These are phyloP conservation scores for Mariannaea sp. DNA, from an alignment of 2,329 filamentous ascomycete species.

Conservation along the genomic window DNA sequence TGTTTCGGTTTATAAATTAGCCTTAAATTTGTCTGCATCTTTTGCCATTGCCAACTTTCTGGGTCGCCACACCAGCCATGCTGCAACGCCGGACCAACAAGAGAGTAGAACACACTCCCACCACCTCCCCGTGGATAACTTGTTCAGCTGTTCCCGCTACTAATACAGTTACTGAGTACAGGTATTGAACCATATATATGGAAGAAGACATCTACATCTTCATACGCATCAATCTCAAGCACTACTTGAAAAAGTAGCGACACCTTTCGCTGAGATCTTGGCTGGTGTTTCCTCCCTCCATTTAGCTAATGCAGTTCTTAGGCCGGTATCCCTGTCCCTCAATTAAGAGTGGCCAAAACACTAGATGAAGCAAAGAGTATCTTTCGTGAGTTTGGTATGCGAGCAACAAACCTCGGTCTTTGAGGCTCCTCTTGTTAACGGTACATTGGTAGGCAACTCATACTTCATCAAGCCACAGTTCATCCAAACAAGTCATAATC, in stretches of 20 bases:
- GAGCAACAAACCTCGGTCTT: neutral
- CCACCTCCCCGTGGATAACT: too few relatives aligned
- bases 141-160: neutral
- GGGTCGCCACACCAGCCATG: neutral
- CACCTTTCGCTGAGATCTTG: neutral
- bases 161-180: neutral
- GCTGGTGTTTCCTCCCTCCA: neutral
- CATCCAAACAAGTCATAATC: conserved; percentile 21
- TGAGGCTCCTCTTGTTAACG: conserved; percentile 5
- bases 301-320: conserved; percentile 13
- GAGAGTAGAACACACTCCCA: neutral
- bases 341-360: conserved; percentile 29
- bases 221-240: conserved; percentile 39
- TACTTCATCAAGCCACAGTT: conserved; percentile 39
- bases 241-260: conserved; percentile 33
- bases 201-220: conserved; percentile 29
- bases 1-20: neutral
- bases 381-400: conserved; percentile 33
- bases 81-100: neutral
- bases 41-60: neutral
- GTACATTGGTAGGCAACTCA: conserved; percentile 19
- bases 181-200: neutral
- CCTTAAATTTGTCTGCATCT: neutral
- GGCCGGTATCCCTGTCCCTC: conserved; percentile 36
- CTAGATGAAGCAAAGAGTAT: conserved; percentile 29